These are phyloP conservation scores for Cercospora nicotianae DNA, from an alignment of 2,329 filamentous ascomycete species.

Conservation along the genomic window DNA sequence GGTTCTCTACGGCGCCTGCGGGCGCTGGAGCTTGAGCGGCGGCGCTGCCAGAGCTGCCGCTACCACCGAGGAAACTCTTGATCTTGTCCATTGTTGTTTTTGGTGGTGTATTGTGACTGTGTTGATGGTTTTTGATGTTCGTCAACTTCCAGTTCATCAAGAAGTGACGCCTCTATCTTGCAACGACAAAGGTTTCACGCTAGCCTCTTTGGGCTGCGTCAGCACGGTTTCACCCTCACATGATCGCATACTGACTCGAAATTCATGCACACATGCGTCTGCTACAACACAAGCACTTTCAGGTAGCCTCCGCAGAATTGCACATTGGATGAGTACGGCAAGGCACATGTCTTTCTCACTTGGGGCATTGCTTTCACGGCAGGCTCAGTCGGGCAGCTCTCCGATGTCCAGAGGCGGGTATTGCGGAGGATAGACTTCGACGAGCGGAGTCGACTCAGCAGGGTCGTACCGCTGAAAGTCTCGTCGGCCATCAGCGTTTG, in stretches of 20 bases:
- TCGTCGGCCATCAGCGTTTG: too few species aligned
- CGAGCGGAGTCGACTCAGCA: neutral
- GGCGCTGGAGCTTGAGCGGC: conserved; percentile 11
- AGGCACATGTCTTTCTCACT: neutral
- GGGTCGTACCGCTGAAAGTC: neutral
- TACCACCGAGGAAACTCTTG: conserved; percentile 27
- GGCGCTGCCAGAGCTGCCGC: conserved; percentile 18
- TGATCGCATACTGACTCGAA: neutral
- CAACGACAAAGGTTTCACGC: neutral
- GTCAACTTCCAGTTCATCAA: neutral
- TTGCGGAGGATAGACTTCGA: neutral
- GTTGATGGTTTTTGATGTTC: neutral
- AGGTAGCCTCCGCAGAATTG: neutral
- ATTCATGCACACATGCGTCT: neutral
- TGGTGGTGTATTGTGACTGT: neutral
- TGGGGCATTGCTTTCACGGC: neutral
- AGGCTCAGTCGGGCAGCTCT: neutral
- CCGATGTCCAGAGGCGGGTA: conserved; percentile 1
- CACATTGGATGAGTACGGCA: neutral
- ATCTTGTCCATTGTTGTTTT: conserved; percentile 26
- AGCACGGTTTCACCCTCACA: neutral
- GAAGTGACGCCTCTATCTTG: neutral
- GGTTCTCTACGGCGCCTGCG: conserved; percentile 9
- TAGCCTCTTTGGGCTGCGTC: neutral
- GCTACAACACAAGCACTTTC: neutral